Evolutionary conservation across 2,329 filamentous ascomycete genomes (phyloP).

Genomic region (Aspergillus udagawae): DNA sequence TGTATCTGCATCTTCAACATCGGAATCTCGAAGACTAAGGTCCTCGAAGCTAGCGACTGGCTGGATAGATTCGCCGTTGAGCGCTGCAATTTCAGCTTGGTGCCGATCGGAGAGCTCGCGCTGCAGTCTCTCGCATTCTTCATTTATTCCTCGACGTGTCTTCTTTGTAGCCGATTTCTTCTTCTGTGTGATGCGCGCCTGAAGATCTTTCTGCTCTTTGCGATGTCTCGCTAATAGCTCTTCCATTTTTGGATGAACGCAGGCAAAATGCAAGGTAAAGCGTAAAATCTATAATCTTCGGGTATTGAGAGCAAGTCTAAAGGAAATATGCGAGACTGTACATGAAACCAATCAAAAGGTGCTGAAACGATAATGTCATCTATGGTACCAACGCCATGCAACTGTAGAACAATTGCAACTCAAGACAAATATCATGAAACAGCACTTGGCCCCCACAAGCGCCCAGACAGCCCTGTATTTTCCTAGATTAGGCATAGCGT

Average conservation of each 20-base stretch:
- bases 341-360: conserved; percentile 5
- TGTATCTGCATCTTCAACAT: conserved; percentile 6
- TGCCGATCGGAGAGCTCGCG: conserved; percentile 54
- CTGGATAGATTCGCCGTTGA: conserved; percentile 35
- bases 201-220: conserved; percentile 83
- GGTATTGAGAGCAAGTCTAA: background rate
- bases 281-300: background rate
- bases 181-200: conserved; percentile 82
- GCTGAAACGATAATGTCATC: background rate
- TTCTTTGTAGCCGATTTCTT: conserved; percentile 95
- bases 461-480: background rate
- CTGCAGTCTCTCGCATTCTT: conserved; percentile 59
- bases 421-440: background rate
- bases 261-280: background rate
- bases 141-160: conserved; percentile 64
- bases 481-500: conserved; percentile 18
- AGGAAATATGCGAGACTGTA: conserved; percentile 4
- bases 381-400: background rate
- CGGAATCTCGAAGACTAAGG: conserved; percentile 28
- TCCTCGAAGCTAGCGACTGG: conserved; percentile 27
- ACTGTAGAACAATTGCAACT: background rate
- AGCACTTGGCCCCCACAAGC: background rate
- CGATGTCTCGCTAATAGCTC: conserved; percentile 75
- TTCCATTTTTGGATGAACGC: conserved; percentile 54
- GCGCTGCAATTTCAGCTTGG: conserved; percentile 45